These are phyloP conservation scores for Malassezia obtusa DNA, from an alignment of 1,284 basidiomycete species.

Conservation along the genomic window DNA sequence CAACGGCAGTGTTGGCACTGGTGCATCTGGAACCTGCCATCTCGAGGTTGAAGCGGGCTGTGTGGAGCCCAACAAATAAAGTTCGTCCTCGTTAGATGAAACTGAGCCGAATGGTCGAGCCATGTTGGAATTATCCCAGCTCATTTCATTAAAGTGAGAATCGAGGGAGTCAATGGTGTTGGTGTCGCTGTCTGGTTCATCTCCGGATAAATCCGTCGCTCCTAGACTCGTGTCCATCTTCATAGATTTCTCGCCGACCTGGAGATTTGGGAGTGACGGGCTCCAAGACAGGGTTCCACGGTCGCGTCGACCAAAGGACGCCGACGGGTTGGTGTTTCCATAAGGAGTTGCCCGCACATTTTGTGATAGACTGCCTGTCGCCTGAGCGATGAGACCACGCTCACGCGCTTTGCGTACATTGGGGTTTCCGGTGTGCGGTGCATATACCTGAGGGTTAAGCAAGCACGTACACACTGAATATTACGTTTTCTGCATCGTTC, in stretches of 20 bases:
- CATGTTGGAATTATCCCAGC: background rate
- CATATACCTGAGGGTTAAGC: background rate
- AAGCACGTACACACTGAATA: slow-evolving; percentile 4
- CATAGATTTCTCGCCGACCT: background rate
- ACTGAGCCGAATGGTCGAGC: background rate
- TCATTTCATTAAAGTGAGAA: background rate
- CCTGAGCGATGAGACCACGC: background rate
- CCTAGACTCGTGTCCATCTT: background rate
- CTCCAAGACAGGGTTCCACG: background rate
- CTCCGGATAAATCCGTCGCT: slow-evolving; percentile 8
- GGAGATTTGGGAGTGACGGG: background rate
- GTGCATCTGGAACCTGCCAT: background rate
- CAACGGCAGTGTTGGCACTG: background rate
- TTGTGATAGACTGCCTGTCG: background rate
- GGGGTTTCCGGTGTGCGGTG: slow-evolving; percentile 15
- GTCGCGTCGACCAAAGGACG: background rate
- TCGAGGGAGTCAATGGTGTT: slow-evolving; percentile 12
- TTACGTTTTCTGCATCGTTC: slow-evolving; percentile 10
- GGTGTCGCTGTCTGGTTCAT: slow-evolving; percentile 11
- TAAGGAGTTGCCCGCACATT: background rate
- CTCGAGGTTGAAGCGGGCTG: too few relatives aligned
- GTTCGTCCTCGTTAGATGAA: background rate
- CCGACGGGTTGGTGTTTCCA: background rate
- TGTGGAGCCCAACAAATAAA: background rate
- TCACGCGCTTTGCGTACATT: slow-evolving; percentile 13